Percentiles rank a stretch among this genome's conserved stretches.
Evolutionary conservation across 805 yeast genomes (phyloP).

Genomic region (Candida parachauliodes): DNA sequence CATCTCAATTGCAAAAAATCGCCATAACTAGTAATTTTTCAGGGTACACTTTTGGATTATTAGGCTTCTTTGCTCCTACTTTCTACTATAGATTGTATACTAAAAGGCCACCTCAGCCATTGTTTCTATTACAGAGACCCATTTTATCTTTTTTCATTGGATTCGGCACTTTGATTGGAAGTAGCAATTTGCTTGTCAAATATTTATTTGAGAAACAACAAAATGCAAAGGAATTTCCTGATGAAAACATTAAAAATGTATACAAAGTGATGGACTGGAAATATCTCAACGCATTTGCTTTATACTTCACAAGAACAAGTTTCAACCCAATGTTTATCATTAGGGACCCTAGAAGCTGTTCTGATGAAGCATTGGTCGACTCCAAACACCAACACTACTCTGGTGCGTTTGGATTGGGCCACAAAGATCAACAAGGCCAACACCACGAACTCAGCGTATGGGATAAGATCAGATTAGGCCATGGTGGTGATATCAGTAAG

Average conservation of each 20-base stretch:
- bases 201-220: constrained; percentile 19
- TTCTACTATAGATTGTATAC: constrained; percentile 15
- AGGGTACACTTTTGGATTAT: constrained; percentile 24
- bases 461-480: constrained; percentile 5
- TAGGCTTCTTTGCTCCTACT: constrained; percentile 31
- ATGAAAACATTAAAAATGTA: constrained; percentile 13
- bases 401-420: constrained; percentile 3
- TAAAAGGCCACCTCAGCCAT: constrained; percentile 3
- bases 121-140: constrained; percentile 25
- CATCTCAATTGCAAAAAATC: constrained; percentile 26
- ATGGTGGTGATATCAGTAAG: constrained; percentile 2
- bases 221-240: constrained; percentile 1
- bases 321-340: constrained; percentile 51
- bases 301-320: constrained; percentile 50
- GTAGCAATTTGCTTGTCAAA: constrained; percentile 15
- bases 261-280: constrained; percentile 38
- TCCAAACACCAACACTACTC: neutral
- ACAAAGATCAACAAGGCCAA: constrained; percentile 3
- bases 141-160: constrained; percentile 31
- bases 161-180: constrained; percentile 21
- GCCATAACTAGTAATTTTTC: constrained; percentile 21
- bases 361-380: constrained; percentile 1
- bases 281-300: constrained; percentile 31
- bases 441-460: constrained; percentile 4
- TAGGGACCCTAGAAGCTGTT: constrained; percentile 48